Evolutionary conservation across 805 yeast genomes (phyloP).

Genomic region (Zygosaccharomyces bisporus): DNA sequence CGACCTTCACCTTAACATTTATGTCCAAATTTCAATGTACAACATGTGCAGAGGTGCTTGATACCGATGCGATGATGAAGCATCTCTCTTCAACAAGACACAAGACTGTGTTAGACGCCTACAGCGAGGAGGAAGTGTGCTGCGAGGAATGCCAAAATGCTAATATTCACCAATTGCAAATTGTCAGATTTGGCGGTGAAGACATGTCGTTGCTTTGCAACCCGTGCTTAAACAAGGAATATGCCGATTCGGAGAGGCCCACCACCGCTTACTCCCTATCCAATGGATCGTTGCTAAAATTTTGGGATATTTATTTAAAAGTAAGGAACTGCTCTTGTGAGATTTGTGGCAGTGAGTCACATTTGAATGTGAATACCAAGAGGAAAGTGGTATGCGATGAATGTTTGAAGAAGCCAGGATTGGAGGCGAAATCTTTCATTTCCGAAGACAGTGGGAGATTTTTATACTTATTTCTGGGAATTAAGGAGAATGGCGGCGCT

Average conservation of each 20-base stretch:
- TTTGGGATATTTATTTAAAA: conserved; percentile 44
- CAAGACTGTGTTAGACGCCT: conserved; percentile 40
- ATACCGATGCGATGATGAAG: conserved; percentile 44
- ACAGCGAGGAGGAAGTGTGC: conserved; percentile 41
- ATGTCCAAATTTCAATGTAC: conserved; percentile 39
- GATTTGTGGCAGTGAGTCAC: conserved; percentile 41
- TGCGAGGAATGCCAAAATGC: conserved; percentile 56
- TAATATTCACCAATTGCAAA: conserved; percentile 50
- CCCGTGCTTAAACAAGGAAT: conserved; percentile 42
- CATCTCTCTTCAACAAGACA: conserved; percentile 54
- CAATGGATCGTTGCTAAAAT: conserved; percentile 54
- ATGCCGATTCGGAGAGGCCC: conserved; percentile 38
- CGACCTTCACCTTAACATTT: neutral
- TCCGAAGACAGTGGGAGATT: conserved; percentile 49
- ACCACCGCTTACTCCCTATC: conserved; percentile 48
- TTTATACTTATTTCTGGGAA: conserved; percentile 45
- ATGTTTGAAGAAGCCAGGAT: conserved; percentile 37
- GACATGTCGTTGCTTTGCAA: conserved; percentile 51
- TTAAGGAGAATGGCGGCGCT: conserved; percentile 37
- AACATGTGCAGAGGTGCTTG: conserved; percentile 42
- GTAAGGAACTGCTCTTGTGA: conserved; percentile 51
- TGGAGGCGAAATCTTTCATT: conserved; percentile 28
- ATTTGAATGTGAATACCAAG: conserved; percentile 38
- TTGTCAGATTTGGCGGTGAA: conserved; percentile 51
- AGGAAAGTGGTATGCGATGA: conserved; percentile 40